These are phyloP conservation scores for Arachis hypogaea DNA, from an alignment of 306 rosid genomes.

Conservation along the genomic window DNA sequence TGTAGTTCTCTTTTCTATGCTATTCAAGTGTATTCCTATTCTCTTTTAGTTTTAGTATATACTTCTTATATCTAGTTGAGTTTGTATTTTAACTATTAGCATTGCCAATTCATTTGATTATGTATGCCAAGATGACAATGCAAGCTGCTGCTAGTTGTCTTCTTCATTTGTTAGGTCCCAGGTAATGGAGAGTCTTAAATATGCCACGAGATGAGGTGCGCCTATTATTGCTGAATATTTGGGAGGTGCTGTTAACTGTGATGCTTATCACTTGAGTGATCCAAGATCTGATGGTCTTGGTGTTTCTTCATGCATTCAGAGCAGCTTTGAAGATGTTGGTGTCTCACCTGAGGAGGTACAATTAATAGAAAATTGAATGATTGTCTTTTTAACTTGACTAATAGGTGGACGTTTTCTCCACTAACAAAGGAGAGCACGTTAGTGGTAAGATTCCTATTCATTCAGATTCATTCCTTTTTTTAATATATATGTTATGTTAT, in stretches of 20 bases:
- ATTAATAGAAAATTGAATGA: slow-evolving; percentile 18
- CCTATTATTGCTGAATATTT: slow-evolving; percentile 91
- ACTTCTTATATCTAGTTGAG: no score
- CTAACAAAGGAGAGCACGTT: slow-evolving; percentile 73
- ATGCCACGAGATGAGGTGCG: slow-evolving; percentile 93
- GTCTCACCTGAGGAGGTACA: slow-evolving; percentile 97
- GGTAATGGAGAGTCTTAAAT: slow-evolving; percentile 98
- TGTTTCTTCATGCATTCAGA: slow-evolving; percentile 90
- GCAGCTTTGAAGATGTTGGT: slow-evolving; percentile 95
- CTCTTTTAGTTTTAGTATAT: no score
- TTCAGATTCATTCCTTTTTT: slow-evolving; percentile 12
- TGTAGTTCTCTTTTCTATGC: no score
- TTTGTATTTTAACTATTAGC: no score
- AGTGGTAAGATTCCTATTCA: slow-evolving; percentile 52
- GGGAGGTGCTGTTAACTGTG: slow-evolving; percentile 98
- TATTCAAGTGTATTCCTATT: no score
- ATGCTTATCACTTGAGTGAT: slow-evolving; percentile 97
- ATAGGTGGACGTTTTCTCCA: slow-evolving; percentile 92
- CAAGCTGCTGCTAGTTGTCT: not conserved
- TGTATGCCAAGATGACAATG: no score
- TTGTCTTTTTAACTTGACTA: slow-evolving; percentile 36
- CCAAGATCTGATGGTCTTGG: slow-evolving; percentile 99
- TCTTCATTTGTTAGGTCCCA: slow-evolving; percentile 26
- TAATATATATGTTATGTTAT: slow-evolving; percentile 12
- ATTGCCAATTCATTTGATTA: no score